Evolutionary conservation across 2,329 filamentous ascomycete genomes (phyloP).

Genomic region (Fusarium sacchari): DNA sequence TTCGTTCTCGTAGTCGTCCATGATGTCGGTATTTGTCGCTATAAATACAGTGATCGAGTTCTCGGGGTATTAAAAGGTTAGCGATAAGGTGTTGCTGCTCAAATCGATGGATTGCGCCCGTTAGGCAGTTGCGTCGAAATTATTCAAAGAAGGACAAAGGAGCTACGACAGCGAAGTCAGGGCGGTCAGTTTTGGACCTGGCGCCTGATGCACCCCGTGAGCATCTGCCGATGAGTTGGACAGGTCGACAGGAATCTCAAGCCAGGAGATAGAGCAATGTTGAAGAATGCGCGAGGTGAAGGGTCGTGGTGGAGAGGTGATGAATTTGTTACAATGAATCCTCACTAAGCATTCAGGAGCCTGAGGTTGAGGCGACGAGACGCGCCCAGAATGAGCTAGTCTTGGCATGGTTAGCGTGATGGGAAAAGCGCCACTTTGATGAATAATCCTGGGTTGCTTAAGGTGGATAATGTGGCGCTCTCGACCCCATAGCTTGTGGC

Average conservation of each 20-base stretch:
- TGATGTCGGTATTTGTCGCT: constrained; percentile 44
- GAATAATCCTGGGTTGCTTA: constrained; percentile 4
- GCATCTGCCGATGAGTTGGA: constrained; percentile 45
- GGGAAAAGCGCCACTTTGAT: constrained; percentile 9
- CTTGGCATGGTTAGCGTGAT: not conserved
- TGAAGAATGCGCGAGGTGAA: constrained; percentile 34
- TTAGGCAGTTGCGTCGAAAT: constrained; percentile 20
- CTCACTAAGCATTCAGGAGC: constrained; percentile 39
- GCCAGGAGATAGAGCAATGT: constrained; percentile 22
- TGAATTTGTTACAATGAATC: constrained; percentile 43
- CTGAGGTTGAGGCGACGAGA: constrained; percentile 39
- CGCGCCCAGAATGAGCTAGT: constrained; percentile 30
- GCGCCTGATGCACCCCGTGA: constrained; percentile 48
- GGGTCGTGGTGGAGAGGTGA: constrained; percentile 34
- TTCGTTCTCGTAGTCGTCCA: constrained; percentile 67
- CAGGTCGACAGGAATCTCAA: constrained; percentile 31
- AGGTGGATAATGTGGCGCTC: not conserved
- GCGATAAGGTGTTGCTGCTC: constrained; percentile 10
- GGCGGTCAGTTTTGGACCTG: constrained; percentile 48
- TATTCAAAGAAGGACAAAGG: constrained; percentile 31
- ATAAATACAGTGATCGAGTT: not conserved
- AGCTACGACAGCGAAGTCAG: constrained; percentile 40
- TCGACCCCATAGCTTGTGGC: not conserved
- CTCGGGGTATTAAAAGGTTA: not conserved
- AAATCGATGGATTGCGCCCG: constrained; percentile 12